These are phyloP conservation scores for Volvox reticuliferus DNA, from an alignment of 139 green algal genomes.

Conservation along the genomic window DNA sequence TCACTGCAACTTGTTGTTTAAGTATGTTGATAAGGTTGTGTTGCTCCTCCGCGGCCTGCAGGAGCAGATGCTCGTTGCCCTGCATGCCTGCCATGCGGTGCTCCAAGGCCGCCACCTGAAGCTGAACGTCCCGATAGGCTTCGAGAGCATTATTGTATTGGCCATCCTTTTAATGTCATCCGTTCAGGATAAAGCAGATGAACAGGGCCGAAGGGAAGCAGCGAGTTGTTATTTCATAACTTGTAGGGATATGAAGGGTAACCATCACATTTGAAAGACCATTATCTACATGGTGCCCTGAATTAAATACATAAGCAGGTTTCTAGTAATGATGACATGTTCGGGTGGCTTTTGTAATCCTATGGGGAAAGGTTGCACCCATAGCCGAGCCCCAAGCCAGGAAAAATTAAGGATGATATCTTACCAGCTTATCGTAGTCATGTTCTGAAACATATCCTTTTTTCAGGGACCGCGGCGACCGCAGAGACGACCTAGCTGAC, in stretches of 20 bases:
- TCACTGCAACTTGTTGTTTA: not conserved
- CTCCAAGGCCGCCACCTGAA: conserved; percentile 11
- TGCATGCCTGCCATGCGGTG: not conserved
- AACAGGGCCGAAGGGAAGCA: too few species aligned
- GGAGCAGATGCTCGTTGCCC: not conserved
- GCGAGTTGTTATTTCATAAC: too few species aligned
- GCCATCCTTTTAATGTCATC: not conserved
- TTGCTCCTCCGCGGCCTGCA: conserved; percentile 10
- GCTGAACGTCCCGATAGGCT: conserved; percentile 4
- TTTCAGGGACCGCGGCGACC: conserved; percentile 39
- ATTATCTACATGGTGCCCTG: too few species aligned
- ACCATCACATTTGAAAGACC: too few species aligned
- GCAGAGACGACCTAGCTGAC: not conserved
- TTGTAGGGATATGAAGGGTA: too few species aligned
- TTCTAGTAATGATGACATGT: too few species aligned
- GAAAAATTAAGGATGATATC: not conserved
- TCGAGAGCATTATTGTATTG: not conserved
- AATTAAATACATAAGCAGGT: too few species aligned
- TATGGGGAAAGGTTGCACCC: too few species aligned
- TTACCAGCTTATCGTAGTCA: conserved; percentile 45
- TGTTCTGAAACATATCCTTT: conserved; percentile 36
- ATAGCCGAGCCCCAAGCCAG: too few species aligned
- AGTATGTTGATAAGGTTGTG: conserved; percentile 1
- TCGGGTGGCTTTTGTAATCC: too few species aligned
- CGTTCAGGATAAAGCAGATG: too few species aligned